Conservation (phyloP, 2,329 filamentous ascomycete species). For the Coniella vitis region DNA sequence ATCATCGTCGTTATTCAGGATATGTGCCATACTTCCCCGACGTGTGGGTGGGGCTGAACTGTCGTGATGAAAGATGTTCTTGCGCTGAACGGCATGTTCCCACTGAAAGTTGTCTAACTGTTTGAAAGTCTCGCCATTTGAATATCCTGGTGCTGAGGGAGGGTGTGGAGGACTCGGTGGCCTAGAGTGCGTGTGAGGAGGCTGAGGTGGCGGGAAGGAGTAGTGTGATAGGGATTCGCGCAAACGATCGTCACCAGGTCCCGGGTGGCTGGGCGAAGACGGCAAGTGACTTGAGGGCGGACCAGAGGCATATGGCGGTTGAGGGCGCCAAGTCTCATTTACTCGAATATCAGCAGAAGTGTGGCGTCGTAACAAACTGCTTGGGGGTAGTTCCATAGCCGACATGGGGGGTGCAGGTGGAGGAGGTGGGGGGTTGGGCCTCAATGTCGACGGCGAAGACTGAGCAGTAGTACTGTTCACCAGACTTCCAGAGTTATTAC, state of each 20-base stretch:
- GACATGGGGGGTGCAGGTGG: conserved; percentile 49
- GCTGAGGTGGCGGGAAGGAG: conserved; percentile 39
- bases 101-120: conserved; percentile 51
- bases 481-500: conserved; percentile 36
- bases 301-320: conserved; percentile 57
- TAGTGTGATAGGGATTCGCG: conserved; percentile 52
- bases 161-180: conserved; percentile 49
- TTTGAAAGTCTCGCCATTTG: conserved; percentile 37
- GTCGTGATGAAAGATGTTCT: conserved; percentile 45
- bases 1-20: conserved; percentile 52
- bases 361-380: conserved; percentile 73
- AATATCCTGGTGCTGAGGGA: conserved; percentile 39
- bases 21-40: conserved; percentile 56
- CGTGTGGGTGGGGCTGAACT: conserved; percentile 50
- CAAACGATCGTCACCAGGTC: conserved; percentile 47
- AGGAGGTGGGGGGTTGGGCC: conserved; percentile 56
- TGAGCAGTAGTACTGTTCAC: conserved; percentile 40
- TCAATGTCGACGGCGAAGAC: conserved; percentile 67
- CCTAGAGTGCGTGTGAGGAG: conserved; percentile 39
- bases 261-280: conserved; percentile 44
- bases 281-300: conserved; percentile 46
- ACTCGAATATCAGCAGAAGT: conserved; percentile 94
- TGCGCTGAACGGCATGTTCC: conserved; percentile 42
- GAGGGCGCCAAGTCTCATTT: conserved; percentile 63
- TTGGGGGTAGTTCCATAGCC: conserved; percentile 54